A percentile compares a stretch with the other conserved stretches of the same genome.
Evolutionary conservation across 1,284 basidiomycete genomes (phyloP).

Genomic region (Ustanciosporium gigantosporum): DNA sequence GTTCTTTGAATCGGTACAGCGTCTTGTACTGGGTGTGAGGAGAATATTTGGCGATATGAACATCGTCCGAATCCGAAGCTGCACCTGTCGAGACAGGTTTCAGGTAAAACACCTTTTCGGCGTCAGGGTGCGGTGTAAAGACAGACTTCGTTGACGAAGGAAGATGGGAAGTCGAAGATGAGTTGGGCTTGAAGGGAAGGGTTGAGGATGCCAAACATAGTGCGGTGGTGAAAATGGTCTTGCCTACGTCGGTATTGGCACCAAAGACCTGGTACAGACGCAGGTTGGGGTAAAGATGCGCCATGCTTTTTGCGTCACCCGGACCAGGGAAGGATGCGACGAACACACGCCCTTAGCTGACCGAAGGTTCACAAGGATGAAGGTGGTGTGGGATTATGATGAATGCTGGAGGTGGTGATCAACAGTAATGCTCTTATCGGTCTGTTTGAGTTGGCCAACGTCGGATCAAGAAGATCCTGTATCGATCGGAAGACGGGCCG

Average conservation of each 20-base stretch:
- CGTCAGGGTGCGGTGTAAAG: slow-evolving; percentile 26
- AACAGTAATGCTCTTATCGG: no score
- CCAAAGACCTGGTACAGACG: slow-evolving; percentile 57
- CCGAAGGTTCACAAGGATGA: not conserved
- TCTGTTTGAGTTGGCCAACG: no score
- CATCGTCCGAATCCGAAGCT: slow-evolving; percentile 42
- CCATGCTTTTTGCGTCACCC: no score
- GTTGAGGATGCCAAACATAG: slow-evolving; percentile 51
- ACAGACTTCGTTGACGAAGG: not conserved
- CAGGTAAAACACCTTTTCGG: slow-evolving; percentile 51
- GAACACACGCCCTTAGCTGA: not conserved
- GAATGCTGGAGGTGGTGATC: no score
- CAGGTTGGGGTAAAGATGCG: slow-evolving; percentile 42
- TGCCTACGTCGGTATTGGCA: slow-evolving; percentile 60
- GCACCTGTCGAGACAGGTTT: slow-evolving; percentile 59
- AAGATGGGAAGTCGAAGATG: not conserved
- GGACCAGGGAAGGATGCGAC: not conserved
- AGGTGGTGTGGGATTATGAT: no score
- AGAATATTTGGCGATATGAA: slow-evolving; percentile 41
- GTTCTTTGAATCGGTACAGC: slow-evolving; percentile 81
- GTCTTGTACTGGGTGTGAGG: slow-evolving; percentile 68
- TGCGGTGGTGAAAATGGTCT: slow-evolving; percentile 60
- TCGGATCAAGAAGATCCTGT: no score
- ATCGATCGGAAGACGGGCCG: no score
- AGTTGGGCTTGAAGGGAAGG: slow-evolving; percentile 9